Percentiles rank a stretch among this genome's conserved stretches.
These are phyloP conservation scores for Elsinoe arachidis DNA, from an alignment of 2,329 filamentous ascomycete genomes.

Conservation along the genomic window DNA sequence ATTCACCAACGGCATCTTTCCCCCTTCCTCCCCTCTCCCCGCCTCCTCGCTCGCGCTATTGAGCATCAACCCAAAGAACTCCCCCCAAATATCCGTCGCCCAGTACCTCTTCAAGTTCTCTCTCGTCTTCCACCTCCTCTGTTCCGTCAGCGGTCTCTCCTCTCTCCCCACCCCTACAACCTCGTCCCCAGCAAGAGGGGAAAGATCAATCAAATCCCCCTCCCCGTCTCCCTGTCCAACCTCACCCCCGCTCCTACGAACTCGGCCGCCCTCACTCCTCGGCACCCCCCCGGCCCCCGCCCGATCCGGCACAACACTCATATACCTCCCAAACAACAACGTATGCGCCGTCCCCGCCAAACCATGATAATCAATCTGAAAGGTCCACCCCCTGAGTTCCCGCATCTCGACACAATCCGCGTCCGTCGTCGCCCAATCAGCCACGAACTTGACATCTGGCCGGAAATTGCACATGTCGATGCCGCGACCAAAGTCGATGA, in stretches of 20 bases:
- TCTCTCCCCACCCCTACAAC: constrained; percentile 28
- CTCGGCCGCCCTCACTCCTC: constrained; percentile 40
- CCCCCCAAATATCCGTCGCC: constrained; percentile 84
- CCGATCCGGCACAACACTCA: constrained; percentile 58
- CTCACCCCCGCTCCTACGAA: neutral
- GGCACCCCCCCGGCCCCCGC: constrained; percentile 37
- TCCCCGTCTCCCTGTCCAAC: neutral
- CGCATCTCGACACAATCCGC: constrained; percentile 95
- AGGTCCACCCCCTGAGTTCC: constrained; percentile 90
- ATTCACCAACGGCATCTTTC: constrained; percentile 62
- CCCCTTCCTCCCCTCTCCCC: constrained; percentile 54
- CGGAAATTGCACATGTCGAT: constrained; percentile 87
- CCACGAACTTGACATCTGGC: constrained; percentile 74
- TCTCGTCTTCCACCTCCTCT: constrained; percentile 65
- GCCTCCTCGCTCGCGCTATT: constrained; percentile 60
- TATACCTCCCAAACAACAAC: constrained; percentile 89
- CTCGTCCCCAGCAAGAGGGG: constrained; percentile 45
- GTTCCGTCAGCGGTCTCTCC: neutral
- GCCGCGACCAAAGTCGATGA: constrained; percentile 91
- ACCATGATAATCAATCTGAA: constrained; percentile 94
- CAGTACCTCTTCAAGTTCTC: constrained; percentile 90
- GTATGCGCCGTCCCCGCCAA: constrained; percentile 81
- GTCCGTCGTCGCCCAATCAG: constrained; percentile 83
- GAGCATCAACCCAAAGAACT: constrained; percentile 74
- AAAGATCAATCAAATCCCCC: constrained; percentile 23